Percentiles rank a stretch among this genome's conserved stretches.
Conservation (phyloP, 2,329 filamentous ascomycete species). For the Aureobasidium namibiae region DNA sequence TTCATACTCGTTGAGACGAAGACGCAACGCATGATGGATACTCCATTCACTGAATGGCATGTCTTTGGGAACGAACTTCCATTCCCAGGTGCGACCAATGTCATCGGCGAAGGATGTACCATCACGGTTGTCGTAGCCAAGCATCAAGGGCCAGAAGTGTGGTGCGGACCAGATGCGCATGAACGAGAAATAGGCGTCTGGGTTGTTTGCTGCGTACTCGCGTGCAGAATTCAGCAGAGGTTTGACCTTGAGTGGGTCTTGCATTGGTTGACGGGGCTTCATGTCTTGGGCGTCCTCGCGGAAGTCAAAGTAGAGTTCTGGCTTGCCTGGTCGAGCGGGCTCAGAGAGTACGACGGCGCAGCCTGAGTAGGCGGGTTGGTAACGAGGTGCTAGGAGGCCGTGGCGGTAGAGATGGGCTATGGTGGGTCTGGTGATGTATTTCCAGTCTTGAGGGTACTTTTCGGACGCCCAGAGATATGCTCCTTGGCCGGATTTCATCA, state of each 20-base stretch:
- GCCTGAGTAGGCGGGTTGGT: slow-evolving; percentile 26
- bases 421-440: slow-evolving; percentile 30
- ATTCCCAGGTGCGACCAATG: slow-evolving; percentile 38
- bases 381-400: slow-evolving; percentile 33
- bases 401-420: slow-evolving; percentile 40
- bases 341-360: slow-evolving; percentile 33
- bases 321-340: slow-evolving; percentile 23
- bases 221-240: slow-evolving; percentile 27
- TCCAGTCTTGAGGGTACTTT: slow-evolving; percentile 17
- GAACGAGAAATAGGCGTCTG: slow-evolving; percentile 33
- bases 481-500: slow-evolving; percentile 2
- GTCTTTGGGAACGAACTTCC: slow-evolving; percentile 43
- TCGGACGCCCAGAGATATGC: slow-evolving; percentile 9
- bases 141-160: slow-evolving; percentile 43
- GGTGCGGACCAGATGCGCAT: slow-evolving; percentile 41
- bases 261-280: slow-evolving; percentile 22
- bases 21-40: slow-evolving; percentile 32
- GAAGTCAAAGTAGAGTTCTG: slow-evolving; percentile 41
- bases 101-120: slow-evolving; percentile 35
- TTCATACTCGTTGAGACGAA: slow-evolving; percentile 26
- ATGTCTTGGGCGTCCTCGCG: slow-evolving; percentile 19
- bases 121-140: slow-evolving; percentile 30
- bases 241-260: slow-evolving; percentile 27
- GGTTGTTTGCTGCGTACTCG: slow-evolving; percentile 21
- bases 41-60: slow-evolving; percentile 37